phyloP scores from a whole-genome alignment of 2,329 filamentous ascomycete genomes.

The Alternaria sp. region DNA sequence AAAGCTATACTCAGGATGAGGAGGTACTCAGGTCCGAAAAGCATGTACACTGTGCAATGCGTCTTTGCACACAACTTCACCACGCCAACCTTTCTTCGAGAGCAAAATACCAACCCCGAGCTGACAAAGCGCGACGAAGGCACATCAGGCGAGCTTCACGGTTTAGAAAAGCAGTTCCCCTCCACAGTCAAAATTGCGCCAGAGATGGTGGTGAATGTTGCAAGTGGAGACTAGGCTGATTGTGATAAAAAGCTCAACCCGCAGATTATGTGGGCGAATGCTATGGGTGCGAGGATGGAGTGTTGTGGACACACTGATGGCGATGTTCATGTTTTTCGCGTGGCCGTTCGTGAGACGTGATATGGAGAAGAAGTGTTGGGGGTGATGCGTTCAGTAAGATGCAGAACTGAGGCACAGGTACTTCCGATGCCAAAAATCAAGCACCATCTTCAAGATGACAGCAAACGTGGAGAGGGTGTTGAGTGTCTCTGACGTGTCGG shows the following conservation, averaged over 20 bases:
- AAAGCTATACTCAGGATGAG: neutral
- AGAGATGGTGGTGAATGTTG: constrained; percentile 30
- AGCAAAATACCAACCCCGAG: constrained; percentile 39
- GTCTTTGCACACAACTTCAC: constrained; percentile 39
- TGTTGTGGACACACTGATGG: constrained; percentile 13
- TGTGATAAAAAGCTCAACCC: constrained; percentile 28
- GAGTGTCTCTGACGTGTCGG: constrained; percentile 15
- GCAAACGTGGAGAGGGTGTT: neutral
- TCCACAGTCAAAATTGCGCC: constrained; percentile 32
- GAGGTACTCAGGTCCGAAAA: constrained; percentile 27
- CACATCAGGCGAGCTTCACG: constrained; percentile 3
- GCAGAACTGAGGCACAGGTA: neutral
- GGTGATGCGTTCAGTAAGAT: neutral
- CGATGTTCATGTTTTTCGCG: constrained; percentile 9
- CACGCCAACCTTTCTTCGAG: constrained; percentile 33
- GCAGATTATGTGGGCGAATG: constrained; percentile 31
- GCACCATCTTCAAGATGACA: neutral
- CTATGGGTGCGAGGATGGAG: constrained; percentile 32
- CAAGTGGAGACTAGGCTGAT: constrained; percentile 37
- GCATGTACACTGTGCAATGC: constrained; percentile 37
- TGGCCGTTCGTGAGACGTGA: constrained; percentile 12
- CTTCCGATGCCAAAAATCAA: neutral
- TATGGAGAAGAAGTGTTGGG: constrained; percentile 1
- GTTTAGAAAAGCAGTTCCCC: constrained; percentile 29
- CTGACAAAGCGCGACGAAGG: constrained; percentile 42